These are phyloP conservation scores for Puya raimondii DNA, from an alignment of 176 grass and related monocot genomes.

Conservation along the genomic window DNA sequence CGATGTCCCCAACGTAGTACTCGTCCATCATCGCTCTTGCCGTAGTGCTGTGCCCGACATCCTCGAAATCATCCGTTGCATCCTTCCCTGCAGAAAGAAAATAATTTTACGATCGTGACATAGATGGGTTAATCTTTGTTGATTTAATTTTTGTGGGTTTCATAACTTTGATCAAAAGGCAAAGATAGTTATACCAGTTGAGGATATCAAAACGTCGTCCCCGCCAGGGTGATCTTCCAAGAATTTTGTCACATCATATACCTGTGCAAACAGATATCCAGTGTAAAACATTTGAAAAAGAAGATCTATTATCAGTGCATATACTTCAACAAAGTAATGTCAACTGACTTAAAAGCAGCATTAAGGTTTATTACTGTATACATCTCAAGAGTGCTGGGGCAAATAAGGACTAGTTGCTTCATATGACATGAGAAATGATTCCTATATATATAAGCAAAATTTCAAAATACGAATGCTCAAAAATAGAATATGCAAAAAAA, in stretches of 20 bases:
- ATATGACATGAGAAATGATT: too few relatives aligned
- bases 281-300: neutral
- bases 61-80: constrained; percentile 79
- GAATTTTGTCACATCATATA: constrained; percentile 96
- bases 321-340: neutral
- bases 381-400: too few relatives aligned
- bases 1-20: constrained; percentile 42
- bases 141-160: neutral
- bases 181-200: neutral
- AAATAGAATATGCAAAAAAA: too few relatives aligned
- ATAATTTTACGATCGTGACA: neutral
- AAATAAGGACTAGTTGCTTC: too few relatives aligned
- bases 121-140: neutral
- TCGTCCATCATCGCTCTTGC: constrained; percentile 73
- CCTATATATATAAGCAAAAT: too few relatives aligned
- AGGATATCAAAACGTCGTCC: constrained; percentile 76
- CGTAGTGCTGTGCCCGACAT: constrained; percentile 75
- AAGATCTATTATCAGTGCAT: neutral
- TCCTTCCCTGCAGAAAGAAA: constrained; percentile 54
- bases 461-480: too few relatives aligned
- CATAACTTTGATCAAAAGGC: neutral
- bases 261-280: constrained; percentile 27
- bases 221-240: constrained; percentile 96
- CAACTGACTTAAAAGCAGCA: too few relatives aligned
- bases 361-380: too few relatives aligned